Evolutionary conservation across 768 basidiomycete species (phyloP), one percentile per base, ranked within the genome.

Genomic region (Russula earlei): DNA sequence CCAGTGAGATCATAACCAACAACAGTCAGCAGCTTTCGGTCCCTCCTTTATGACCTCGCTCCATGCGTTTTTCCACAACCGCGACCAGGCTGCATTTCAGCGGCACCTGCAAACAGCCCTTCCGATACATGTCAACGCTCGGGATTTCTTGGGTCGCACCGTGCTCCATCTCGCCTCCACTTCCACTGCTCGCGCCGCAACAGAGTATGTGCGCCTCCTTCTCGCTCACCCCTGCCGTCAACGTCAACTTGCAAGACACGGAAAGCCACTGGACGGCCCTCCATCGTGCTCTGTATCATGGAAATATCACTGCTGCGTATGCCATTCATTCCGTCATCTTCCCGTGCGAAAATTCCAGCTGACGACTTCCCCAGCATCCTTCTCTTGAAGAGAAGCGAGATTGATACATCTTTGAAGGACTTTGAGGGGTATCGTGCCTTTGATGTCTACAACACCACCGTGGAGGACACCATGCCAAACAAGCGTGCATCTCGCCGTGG

Each of bases 181-280:
- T 0, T 77, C 83, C 19, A 67, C 75, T 1, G 69, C 71, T n/a
- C 34, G 46, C 24, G 43, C 46, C 3, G 78, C 81, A 44, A 68
- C 89, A 61, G 87, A 91, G 63, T 98, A 87, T 67, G 80, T 89
- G 40, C 76, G 82, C 49, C 72, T 87, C 52, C 73, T 97, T 5
- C 77, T 98, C 49, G 77, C 79, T 17, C 85, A 91, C 61, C 82
- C n/a, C 90, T 1, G 70, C 73, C 22, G 75, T 93, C 67, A 84
- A 87, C 54, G 81, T 91, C 62, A 98, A 98, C 63, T 55, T 87
- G 7, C 71, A 74, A 40, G 95, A 99, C 69, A 67, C 67, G 51
- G 95, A 98, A 74, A 89, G 81, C 55, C 85, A 85, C 54, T 97
- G 92, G 88, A 95, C 91, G 1, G 80, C 94, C 7, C 72, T 98